Evolutionary conservation across 164 flowering plant species (phyloP).

Genomic region (Berberis vulgaris): DNA sequence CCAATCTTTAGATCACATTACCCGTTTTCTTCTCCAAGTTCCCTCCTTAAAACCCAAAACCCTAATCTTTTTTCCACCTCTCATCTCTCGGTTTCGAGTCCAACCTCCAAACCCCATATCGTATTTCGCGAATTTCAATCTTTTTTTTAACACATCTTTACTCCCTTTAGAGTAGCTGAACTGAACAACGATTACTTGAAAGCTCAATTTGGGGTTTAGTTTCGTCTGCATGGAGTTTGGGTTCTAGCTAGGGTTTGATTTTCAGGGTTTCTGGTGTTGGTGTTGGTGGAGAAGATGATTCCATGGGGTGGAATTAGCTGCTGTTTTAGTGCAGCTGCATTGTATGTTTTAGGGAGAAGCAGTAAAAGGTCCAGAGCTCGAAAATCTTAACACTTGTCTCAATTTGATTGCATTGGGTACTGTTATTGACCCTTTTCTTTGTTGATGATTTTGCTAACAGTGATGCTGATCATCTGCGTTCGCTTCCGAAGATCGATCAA

Average conservation of each 20-base stretch:
- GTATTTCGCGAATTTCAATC: neutral
- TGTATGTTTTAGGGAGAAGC: slow-evolving; percentile 85
- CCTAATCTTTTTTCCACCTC: too few species aligned
- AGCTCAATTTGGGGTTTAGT: neutral
- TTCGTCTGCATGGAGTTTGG: neutral
- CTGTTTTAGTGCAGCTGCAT: slow-evolving; percentile 90
- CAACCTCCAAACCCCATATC: neutral
- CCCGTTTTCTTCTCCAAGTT: too few species aligned
- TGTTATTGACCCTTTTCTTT: neutral
- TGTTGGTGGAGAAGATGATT: neutral
- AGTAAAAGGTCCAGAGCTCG: slow-evolving; percentile 53
- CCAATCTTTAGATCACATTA: too few species aligned
- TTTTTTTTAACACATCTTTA: neutral
- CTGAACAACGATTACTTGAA: neutral
- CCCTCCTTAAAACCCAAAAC: too few species aligned
- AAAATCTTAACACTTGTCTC: neutral
- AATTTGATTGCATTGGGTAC: neutral
- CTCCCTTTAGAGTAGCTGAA: neutral
- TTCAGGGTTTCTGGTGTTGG: neutral
- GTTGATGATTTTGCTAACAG: slow-evolving; percentile 21
- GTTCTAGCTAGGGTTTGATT: neutral
- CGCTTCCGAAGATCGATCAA: slow-evolving; percentile 71
- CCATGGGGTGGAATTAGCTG: slow-evolving; percentile 78
- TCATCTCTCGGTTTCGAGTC: too few species aligned
- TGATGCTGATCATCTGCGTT: slow-evolving; percentile 72